Conservation (phyloP, 202 grass and related monocot species). For the Zoysia matrella region DNA sequence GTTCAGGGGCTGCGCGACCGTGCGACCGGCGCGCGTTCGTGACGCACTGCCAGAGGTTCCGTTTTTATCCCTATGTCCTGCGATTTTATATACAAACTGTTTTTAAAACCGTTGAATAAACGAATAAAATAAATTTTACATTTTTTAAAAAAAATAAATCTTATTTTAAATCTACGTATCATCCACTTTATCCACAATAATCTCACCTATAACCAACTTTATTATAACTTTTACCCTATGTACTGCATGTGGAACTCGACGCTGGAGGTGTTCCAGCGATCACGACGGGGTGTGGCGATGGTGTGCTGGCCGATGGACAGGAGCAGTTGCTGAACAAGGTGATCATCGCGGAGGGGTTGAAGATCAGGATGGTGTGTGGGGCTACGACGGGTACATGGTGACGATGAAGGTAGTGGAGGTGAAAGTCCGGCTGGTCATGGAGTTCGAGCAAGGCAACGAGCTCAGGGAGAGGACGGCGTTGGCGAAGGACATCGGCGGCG, state of each 20-base stretch:
- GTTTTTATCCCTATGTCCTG: too few species aligned
- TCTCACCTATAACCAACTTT: too few species aligned
- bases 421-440: conserved; percentile 63
- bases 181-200: too few species aligned
- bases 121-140: too few species aligned
- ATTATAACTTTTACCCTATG: too few species aligned
- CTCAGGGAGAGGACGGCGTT: not conserved
- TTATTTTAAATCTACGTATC: too few species aligned
- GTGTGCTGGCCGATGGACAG: conserved; percentile 70
- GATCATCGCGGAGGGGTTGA: conserved; percentile 60
- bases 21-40: conserved; percentile 53
- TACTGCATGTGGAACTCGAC: conserved; percentile 66
- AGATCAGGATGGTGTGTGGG: conserved; percentile 57
- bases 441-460: conserved; percentile 28
- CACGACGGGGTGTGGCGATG: conserved; percentile 52
- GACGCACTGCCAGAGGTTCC: conserved; percentile 44
- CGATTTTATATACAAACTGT: too few species aligned
- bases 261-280: conserved; percentile 43
- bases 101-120: too few species aligned
- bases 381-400: conserved; percentile 60
- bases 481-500: conserved; percentile 45
- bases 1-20: conserved; percentile 51
- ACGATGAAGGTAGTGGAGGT: conserved; percentile 53
- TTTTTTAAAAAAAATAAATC: too few species aligned
- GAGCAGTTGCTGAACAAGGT: conserved; percentile 76